Percentiles rank a stretch among this genome's conserved stretches.
phyloP scores from a whole-genome alignment of 75 land plant species.

The Picea glauca region DNA sequence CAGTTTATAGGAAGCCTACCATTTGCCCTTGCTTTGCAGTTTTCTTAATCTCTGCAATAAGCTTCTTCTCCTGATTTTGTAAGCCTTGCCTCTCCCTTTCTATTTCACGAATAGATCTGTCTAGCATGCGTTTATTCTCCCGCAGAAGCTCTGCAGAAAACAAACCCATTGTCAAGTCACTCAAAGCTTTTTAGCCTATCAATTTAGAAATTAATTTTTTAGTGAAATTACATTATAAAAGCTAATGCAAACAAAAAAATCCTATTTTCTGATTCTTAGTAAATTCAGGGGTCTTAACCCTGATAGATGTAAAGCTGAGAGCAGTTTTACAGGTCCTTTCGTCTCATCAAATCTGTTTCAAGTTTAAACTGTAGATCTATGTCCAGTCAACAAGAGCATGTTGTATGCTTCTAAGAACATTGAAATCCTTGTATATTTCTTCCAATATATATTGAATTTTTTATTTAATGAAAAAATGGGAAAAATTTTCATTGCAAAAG shows the following conservation, averaged over 20 bases:
- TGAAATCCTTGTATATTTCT: no score
- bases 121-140: slow-evolving; percentile 96
- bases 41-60: slow-evolving; percentile 92
- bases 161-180: neutral
- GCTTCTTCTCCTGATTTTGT: slow-evolving; percentile 91
- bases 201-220: neutral
- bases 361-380: neutral
- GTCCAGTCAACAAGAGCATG: no score
- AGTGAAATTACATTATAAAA: neutral
- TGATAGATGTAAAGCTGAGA: no score
- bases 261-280: no score
- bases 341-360: neutral
- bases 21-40: slow-evolving; percentile 97
- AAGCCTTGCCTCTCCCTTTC: slow-evolving; percentile 87
- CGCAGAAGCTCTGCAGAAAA: slow-evolving; percentile 78
- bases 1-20: slow-evolving; percentile 31
- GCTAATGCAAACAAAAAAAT: neutral
- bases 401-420: no score
- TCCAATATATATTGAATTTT: no score
- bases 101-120: slow-evolving; percentile 91
- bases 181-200: neutral
- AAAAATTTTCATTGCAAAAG: no score
- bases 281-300: no score
- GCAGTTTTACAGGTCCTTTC: no score
- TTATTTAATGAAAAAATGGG: no score